Conservation (phyloP, 2,329 filamentous ascomycete species). For the Colletotrichum australisinense region DNA sequence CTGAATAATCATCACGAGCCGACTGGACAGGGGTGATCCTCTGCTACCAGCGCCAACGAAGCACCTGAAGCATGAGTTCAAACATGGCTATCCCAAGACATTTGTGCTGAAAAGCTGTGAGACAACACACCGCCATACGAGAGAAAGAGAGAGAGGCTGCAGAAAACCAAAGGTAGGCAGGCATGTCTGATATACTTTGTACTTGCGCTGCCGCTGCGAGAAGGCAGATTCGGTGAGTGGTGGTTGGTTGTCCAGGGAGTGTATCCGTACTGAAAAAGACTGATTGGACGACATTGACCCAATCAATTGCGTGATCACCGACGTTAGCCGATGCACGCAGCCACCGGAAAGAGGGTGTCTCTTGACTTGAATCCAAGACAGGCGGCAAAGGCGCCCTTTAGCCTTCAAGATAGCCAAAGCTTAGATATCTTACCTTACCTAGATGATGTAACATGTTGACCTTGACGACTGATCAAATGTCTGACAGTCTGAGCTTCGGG, state of each 20-base stretch:
- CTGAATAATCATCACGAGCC: constrained; percentile 27
- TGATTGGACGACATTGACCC: constrained; percentile 26
- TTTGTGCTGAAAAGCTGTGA: background rate
- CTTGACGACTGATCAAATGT: constrained; percentile 14
- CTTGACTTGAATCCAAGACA: background rate
- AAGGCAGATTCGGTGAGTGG: background rate
- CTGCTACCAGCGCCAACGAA: constrained; percentile 16
- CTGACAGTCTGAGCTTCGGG: background rate
- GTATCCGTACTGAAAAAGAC: background rate
- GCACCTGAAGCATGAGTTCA: constrained; percentile 3
- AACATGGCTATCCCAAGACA: constrained; percentile 20
- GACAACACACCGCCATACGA: background rate
- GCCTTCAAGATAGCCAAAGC: background rate
- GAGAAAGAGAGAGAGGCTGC: background rate
- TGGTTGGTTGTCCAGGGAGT: constrained; percentile 10
- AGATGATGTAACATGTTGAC: constrained; percentile 4
- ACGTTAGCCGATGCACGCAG: constrained; percentile 27
- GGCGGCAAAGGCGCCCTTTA: constrained; percentile 8
- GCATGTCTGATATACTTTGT: background rate
- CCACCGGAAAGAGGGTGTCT: background rate
- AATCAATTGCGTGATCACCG: constrained; percentile 34
- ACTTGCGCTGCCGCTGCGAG: background rate
- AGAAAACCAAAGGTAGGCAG: background rate
- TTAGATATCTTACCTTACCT: background rate
- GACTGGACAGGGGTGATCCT: constrained; percentile 18